Evolutionary conservation across 2,329 filamentous ascomycete species (phyloP).

Genomic region (Claviceps fusiformis): DNA sequence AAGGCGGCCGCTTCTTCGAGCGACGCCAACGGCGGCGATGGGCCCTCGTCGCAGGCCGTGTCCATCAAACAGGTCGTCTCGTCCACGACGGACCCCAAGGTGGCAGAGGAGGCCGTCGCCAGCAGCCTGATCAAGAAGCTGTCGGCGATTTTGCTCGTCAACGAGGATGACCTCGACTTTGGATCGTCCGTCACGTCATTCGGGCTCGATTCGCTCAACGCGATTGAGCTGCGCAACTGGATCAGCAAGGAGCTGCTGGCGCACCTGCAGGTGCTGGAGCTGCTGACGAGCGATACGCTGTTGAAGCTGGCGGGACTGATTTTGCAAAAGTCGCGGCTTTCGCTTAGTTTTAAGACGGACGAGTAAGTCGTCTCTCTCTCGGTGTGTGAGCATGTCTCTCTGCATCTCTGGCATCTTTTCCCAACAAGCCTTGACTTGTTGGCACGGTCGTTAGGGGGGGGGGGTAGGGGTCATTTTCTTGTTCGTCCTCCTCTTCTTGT

Average conservation of each 20-base stretch:
- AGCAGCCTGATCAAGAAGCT: constrained; percentile 16
- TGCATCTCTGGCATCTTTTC: too few species aligned
- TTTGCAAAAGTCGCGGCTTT: constrained; percentile 14
- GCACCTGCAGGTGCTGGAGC: constrained; percentile 38
- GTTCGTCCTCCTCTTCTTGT: too few species aligned
- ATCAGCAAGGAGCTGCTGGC: constrained; percentile 29
- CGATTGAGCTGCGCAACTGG: constrained; percentile 37
- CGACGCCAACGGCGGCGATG: neutral
- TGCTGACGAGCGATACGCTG: constrained; percentile 35
- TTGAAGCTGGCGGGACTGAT: constrained; percentile 12
- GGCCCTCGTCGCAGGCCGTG: constrained; percentile 7
- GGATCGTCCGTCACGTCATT: constrained; percentile 12
- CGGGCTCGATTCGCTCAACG: constrained; percentile 33
- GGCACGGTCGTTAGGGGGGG: neutral
- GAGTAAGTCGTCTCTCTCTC: too few species aligned
- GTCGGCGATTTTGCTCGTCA: constrained; percentile 19
- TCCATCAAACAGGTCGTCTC: constrained; percentile 7
- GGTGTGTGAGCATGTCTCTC: too few species aligned
- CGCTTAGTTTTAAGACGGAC: constrained; percentile 6
- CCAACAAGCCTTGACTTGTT: too few species aligned
- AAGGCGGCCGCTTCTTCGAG: neutral
- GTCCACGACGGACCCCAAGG: neutral
- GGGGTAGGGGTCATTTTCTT: neutral
- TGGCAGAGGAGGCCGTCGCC: constrained; percentile 12
- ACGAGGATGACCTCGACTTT: constrained; percentile 8